Evolutionary conservation across 2,329 filamentous ascomycete species (phyloP).

Genomic region (Fusarium sp.): DNA sequence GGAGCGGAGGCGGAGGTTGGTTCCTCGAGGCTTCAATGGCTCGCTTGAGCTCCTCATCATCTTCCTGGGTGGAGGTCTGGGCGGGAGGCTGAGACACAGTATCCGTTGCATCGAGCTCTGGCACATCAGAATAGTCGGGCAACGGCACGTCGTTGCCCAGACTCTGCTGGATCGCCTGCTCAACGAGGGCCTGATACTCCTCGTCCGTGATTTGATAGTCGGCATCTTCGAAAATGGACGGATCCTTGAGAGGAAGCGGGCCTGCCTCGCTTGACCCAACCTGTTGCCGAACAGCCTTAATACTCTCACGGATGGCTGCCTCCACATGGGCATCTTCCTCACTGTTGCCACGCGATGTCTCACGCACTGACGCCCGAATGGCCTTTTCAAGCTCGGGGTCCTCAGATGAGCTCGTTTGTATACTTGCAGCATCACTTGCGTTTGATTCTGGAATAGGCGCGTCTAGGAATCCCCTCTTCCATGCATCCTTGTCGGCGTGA

Average conservation of each 20-base stretch:
- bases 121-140: slow-evolving; percentile 30
- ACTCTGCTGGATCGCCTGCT: slow-evolving; percentile 64
- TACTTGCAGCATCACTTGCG: slow-evolving; percentile 22
- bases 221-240: slow-evolving; percentile 49
- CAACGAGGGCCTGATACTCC: slow-evolving; percentile 64
- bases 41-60: slow-evolving; percentile 50
- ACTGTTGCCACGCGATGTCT: slow-evolving; percentile 74
- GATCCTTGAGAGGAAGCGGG: slow-evolving; percentile 39
- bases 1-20: slow-evolving; percentile 29
- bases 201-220: slow-evolving; percentile 62
- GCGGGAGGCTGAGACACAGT: neutral
- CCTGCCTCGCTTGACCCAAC: slow-evolving; percentile 40
- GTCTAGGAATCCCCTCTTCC: slow-evolving; percentile 46
- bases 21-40: slow-evolving; percentile 53
- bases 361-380: slow-evolving; percentile 72
- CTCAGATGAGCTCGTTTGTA: slow-evolving; percentile 42
- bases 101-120: slow-evolving; percentile 20
- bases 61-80: slow-evolving; percentile 19
- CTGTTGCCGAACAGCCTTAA: slow-evolving; percentile 60
- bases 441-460: slow-evolving; percentile 8
- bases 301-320: slow-evolving; percentile 75
- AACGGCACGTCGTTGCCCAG: slow-evolving; percentile 41
- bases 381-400: slow-evolving; percentile 74
- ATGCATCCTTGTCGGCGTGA: slow-evolving; percentile 56
- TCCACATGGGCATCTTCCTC: slow-evolving; percentile 77